Evolutionary conservation across 768 basidiomycete species (phyloP).

Genomic region (Lactarius hatsudake): DNA sequence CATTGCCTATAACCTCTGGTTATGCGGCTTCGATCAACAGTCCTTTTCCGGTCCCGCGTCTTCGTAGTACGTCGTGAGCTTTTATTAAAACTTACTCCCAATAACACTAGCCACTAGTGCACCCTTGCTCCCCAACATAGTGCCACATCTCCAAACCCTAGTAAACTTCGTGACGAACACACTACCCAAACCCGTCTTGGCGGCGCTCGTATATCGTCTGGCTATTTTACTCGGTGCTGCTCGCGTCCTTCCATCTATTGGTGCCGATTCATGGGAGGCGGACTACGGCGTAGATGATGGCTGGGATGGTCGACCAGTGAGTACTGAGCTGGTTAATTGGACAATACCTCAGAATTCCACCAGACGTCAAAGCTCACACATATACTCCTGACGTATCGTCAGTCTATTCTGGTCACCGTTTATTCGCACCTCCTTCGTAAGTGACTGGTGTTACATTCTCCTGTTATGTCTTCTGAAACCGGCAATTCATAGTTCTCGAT

Average conservation of each 20-base stretch:
- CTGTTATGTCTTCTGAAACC: neutral
- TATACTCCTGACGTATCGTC: slow-evolving; percentile 76
- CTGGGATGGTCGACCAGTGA: slow-evolving; percentile 75
- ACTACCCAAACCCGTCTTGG: slow-evolving; percentile 78
- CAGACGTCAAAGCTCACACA: slow-evolving; percentile 77
- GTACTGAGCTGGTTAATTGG: slow-evolving; percentile 25
- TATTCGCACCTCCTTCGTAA: slow-evolving; percentile 82
- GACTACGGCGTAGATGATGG: slow-evolving; percentile 60
- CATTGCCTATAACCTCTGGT: slow-evolving; percentile 88
- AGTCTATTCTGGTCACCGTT: slow-evolving; percentile 80
- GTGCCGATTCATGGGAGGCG: slow-evolving; percentile 73
- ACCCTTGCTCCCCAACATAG: slow-evolving; percentile 72
- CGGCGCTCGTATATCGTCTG: slow-evolving; percentile 78
- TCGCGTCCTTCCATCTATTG: slow-evolving; percentile 79
- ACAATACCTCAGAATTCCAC: slow-evolving; percentile 20
- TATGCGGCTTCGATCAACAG: slow-evolving; percentile 76
- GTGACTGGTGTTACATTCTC: slow-evolving; percentile 34
- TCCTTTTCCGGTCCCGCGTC: slow-evolving; percentile 71
- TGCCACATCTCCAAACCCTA: slow-evolving; percentile 77
- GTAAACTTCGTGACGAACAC: slow-evolving; percentile 82
- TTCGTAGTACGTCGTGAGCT: slow-evolving; percentile 60
- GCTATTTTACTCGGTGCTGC: slow-evolving; percentile 78
- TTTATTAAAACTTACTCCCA: neutral
- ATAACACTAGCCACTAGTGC: slow-evolving; percentile 42
- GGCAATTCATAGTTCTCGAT: slow-evolving; percentile 59